Percentiles rank a stretch among this genome's conserved stretches.
phyloP scores from a whole-genome alignment of 2,329 filamentous ascomycete species.

The Arachnopeziza araneosa region DNA sequence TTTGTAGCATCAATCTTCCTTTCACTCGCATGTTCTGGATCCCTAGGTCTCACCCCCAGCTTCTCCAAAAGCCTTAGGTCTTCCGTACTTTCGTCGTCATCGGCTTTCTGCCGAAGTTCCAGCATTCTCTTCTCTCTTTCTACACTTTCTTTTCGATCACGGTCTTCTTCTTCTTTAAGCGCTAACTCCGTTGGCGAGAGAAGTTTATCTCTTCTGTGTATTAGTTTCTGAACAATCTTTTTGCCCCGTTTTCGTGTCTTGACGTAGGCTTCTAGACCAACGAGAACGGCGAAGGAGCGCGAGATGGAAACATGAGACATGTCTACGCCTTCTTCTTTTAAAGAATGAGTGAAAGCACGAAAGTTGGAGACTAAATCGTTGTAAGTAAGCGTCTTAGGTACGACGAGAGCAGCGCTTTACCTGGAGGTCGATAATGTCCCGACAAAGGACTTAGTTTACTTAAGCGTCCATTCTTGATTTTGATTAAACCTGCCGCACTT shows the following conservation, averaged over 20 bases:
- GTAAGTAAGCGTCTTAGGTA: not conserved
- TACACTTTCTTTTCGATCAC: slow-evolving; percentile 56
- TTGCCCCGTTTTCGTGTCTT: slow-evolving; percentile 61
- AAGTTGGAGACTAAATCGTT: slow-evolving; percentile 56
- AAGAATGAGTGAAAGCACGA: slow-evolving; percentile 67
- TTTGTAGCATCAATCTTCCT: slow-evolving; percentile 8
- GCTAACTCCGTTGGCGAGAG: slow-evolving; percentile 55
- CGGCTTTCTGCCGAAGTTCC: slow-evolving; percentile 25
- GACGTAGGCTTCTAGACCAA: slow-evolving; percentile 76
- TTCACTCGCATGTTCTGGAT: not conserved
- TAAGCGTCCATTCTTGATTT: slow-evolving; percentile 76
- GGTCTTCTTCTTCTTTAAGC: slow-evolving; percentile 51
- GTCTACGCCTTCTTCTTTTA: slow-evolving; percentile 71
- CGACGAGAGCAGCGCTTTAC: slow-evolving; percentile 33
- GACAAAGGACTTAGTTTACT: slow-evolving; percentile 63
- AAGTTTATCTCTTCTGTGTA: slow-evolving; percentile 52
- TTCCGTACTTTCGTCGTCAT: slow-evolving; percentile 18
- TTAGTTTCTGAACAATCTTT: slow-evolving; percentile 42
- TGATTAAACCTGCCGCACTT: slow-evolving; percentile 76
- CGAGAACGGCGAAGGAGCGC: slow-evolving; percentile 74
- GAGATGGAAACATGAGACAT: slow-evolving; percentile 74
- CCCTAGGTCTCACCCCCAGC: slow-evolving; percentile 26
- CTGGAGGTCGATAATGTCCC: slow-evolving; percentile 80
- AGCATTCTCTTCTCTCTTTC: slow-evolving; percentile 42
- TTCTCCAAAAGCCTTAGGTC: slow-evolving; percentile 37